Percentiles rank a stretch among this genome's conserved stretches.
Evolutionary conservation across 257 asterid genomes (phyloP).

Genomic region (Ilex asprella): DNA sequence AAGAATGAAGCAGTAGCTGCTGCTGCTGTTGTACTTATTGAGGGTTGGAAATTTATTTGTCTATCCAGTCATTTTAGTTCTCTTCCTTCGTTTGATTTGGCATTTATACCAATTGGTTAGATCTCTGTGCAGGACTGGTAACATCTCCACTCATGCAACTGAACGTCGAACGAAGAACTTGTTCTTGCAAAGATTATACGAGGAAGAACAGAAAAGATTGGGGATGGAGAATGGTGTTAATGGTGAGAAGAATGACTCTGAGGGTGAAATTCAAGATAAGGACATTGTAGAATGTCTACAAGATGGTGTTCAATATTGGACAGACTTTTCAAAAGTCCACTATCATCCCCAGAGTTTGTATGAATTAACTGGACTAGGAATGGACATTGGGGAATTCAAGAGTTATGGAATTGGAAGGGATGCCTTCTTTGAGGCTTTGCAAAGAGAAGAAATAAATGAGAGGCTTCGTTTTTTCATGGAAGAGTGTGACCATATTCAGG

Average conservation of each 20-base stretch:
- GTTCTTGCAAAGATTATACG: conserved; percentile 71
- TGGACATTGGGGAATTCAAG: conserved; percentile 44
- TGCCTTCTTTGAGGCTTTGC: conserved; percentile 41
- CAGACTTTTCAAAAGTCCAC: conserved; percentile 92
- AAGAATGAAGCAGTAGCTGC: conserved; percentile 1
- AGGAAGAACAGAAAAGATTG: conserved; percentile 37
- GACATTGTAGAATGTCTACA: conserved; percentile 74
- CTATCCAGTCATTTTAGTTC: background rate
- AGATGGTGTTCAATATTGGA: conserved; percentile 77
- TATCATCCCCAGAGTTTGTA: conserved; percentile 88
- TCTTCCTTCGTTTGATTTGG: conserved; percentile 5
- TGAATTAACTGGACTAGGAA: conserved; percentile 73
- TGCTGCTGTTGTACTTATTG: background rate
- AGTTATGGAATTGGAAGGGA: conserved; percentile 79
- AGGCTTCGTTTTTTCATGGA: conserved; percentile 90
- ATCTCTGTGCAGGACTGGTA: conserved; percentile 71
- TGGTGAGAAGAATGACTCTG: conserved; percentile 23
- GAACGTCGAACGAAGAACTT: conserved; percentile 68
- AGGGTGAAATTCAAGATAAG: conserved; percentile 53
- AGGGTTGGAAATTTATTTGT: too few species aligned
- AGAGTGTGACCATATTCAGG: conserved; percentile 97
- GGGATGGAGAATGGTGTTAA: conserved; percentile 22
- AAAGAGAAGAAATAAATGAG: conserved; percentile 75
- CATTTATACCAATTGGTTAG: conserved; percentile 23
- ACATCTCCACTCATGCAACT: conserved; percentile 51